Percentiles rank a stretch among this genome's conserved stretches.
phyloP scores from a whole-genome alignment of 306 rosid genomes.

The Glycine soja region DNA sequence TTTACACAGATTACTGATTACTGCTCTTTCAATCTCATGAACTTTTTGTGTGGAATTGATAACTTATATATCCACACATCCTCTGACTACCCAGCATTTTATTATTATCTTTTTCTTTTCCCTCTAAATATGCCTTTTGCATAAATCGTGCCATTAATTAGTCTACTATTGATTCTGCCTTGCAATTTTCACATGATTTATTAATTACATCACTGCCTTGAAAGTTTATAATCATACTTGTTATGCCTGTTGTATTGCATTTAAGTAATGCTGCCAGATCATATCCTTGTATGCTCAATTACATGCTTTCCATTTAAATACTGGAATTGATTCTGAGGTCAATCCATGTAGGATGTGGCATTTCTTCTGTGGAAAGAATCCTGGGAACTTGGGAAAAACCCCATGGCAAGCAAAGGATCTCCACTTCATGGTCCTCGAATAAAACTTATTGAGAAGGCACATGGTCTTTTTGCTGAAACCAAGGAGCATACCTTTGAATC shows the following conservation, averaged over 20 bases:
- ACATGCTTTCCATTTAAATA: slow-evolving; percentile 32
- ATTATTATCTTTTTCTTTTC: no score
- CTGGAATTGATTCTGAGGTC: slow-evolving; percentile 37
- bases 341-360: slow-evolving; percentile 83
- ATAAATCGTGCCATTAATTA: not conserved
- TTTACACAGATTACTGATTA: slow-evolving; percentile 13
- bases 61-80: slow-evolving; percentile 27
- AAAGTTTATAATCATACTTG: no score
- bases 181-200: slow-evolving; percentile 30
- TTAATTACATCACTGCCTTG: no score
- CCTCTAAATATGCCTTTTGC: not conserved
- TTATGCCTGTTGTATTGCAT: not conserved
- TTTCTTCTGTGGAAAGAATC: slow-evolving; percentile 97
- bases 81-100: no score
- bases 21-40: slow-evolving; percentile 2
- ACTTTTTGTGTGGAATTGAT: not conserved
- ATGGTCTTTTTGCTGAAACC: slow-evolving; percentile 79
- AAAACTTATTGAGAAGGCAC: slow-evolving; percentile 83
- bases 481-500: slow-evolving; percentile 90
- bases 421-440: slow-evolving; percentile 96
- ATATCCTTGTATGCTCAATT: slow-evolving; percentile 26
- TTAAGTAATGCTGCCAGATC: slow-evolving; percentile 30
- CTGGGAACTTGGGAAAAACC: slow-evolving; percentile 87
- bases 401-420: slow-evolving; percentile 97
- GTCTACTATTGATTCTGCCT: slow-evolving; percentile 6